phyloP scores from a whole-genome alignment of 305 asterid species.

The Fraxinus nigra region DNA sequence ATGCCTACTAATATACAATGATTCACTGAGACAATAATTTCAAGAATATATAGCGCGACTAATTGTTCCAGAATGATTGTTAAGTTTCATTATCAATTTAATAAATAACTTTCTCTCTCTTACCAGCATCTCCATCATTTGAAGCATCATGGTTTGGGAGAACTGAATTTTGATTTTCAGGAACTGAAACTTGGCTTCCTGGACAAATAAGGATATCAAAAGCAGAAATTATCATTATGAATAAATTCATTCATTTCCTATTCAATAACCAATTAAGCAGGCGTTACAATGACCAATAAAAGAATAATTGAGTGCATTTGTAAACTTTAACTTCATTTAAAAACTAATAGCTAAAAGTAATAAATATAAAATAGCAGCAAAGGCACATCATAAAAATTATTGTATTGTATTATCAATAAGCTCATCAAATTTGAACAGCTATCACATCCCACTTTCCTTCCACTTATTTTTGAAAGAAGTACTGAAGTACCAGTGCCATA shows the following conservation, averaged over 20 bases:
- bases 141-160: conserved; percentile 25
- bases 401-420: background rate
- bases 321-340: background rate
- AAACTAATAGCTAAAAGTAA: background rate
- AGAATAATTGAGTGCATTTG: background rate
- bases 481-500: background rate
- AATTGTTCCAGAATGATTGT: background rate
- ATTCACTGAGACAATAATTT: background rate
- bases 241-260: background rate
- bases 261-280: background rate
- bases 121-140: conserved; percentile 39
- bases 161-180: conserved; percentile 30
- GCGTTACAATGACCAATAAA: background rate
- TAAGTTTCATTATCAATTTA: background rate
- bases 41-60: background rate
- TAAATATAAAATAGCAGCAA: background rate
- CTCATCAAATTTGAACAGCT: background rate
- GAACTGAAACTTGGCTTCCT: conserved; percentile 36
- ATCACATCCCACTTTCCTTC: background rate
- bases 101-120: background rate
- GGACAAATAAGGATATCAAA: conserved; percentile 1
- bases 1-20: background rate
- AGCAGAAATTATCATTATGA: background rate
- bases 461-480: background rate
- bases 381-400: background rate